Conservation (phyloP, 108 stramenopile species). For the Conticribra weissflogii region DNA sequence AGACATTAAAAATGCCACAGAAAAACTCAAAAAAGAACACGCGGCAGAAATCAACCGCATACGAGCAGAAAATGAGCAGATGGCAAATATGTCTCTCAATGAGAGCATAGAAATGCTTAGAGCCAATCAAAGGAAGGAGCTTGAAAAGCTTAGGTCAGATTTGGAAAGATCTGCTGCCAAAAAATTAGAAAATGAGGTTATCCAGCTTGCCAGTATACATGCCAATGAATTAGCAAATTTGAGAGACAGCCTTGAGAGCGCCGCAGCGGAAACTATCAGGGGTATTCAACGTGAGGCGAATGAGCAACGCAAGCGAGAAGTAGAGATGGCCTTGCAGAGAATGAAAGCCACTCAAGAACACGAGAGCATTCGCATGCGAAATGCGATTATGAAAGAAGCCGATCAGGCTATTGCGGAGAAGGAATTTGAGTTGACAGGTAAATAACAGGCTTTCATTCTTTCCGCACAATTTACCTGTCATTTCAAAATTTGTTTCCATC, state of each 20-base stretch:
- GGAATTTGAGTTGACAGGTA: conserved; percentile 11
- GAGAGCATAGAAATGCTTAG: background rate
- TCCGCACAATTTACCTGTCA: too few species aligned
- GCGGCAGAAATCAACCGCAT: background rate
- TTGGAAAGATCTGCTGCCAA: conserved; percentile 22
- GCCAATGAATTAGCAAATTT: conserved; percentile 36
- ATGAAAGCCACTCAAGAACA: conserved; percentile 12
- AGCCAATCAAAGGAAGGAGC: conserved; percentile 15
- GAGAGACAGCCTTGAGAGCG: conserved; percentile 24
- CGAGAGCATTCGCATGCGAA: conserved; percentile 22
- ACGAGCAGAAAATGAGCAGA: background rate
- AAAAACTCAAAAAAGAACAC: background rate
- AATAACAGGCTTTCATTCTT: background rate
- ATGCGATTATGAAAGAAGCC: conserved; percentile 19
- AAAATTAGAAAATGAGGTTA: conserved; percentile 27
- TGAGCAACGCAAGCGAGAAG: conserved; percentile 13
- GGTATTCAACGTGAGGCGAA: conserved; percentile 17
- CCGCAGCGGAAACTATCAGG: conserved; percentile 32
- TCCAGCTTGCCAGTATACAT: conserved; percentile 33
- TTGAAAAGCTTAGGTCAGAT: conserved; percentile 24
- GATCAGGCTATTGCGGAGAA: conserved; percentile 20
- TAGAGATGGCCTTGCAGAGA: conserved; percentile 12
- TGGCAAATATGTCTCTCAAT: background rate
- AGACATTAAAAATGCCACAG: background rate
- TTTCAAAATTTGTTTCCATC: too few species aligned